phyloP scores from a whole-genome alignment of 2,329 filamentous ascomycete genomes.

The Penicillium carneum region DNA sequence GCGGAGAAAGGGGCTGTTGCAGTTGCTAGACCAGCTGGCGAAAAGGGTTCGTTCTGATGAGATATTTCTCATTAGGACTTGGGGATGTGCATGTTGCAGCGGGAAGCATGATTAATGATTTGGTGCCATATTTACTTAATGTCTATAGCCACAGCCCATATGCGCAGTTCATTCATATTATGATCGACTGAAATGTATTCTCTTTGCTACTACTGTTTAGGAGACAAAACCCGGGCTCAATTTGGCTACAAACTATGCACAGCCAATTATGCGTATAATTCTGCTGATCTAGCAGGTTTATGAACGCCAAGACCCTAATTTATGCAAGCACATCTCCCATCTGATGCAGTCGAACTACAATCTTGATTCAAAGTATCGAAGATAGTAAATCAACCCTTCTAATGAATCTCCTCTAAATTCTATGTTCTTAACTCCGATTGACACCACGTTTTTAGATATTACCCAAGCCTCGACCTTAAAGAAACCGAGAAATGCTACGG shows the following conservation, averaged over 20 bases:
- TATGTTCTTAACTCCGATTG: conserved; percentile 7
- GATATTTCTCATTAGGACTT: neutral
- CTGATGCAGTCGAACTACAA: too few species aligned
- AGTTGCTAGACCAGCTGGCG: neutral
- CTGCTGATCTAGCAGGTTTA: too few species aligned
- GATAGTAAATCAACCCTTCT: neutral
- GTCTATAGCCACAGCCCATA: neutral
- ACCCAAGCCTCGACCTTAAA: neutral
- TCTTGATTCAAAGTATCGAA: too few species aligned
- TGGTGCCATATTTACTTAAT: neutral
- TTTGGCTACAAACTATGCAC: too few species aligned
- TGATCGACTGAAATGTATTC: too few species aligned
- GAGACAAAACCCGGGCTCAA: too few species aligned
- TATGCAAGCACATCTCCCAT: too few species aligned
- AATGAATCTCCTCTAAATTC: conserved; percentile 4
- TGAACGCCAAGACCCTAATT: too few species aligned
- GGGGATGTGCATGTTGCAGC: neutral
- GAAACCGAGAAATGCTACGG: neutral
- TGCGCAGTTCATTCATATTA: neutral
- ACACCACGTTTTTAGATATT: conserved; percentile 1
- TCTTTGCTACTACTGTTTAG: too few species aligned
- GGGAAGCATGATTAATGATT: neutral
- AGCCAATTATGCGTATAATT: too few species aligned
- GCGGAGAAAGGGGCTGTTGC: conserved; percentile 10
- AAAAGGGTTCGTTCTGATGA: conserved; percentile 10